phyloP scores from a whole-genome alignment of 2,329 filamentous ascomycete species.

The Trichoderma guizhouense region DNA sequence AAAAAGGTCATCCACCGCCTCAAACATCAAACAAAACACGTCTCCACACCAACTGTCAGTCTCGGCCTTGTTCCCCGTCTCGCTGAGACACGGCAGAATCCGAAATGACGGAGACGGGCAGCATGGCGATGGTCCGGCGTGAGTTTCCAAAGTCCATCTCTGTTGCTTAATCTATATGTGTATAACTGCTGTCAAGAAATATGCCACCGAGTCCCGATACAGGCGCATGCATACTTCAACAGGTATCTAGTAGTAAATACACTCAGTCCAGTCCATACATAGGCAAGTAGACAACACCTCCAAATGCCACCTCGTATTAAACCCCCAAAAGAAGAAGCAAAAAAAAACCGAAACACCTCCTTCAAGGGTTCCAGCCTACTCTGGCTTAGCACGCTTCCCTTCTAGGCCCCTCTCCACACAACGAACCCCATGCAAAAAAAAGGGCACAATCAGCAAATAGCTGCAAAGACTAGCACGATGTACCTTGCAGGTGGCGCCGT shows the following conservation, averaged over 20 bases:
- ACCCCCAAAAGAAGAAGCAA: neutral
- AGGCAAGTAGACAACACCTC: neutral
- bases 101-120: neutral
- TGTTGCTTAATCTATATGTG: neutral
- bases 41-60: neutral
- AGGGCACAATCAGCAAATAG: neutral
- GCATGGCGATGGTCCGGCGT: neutral
- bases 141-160: neutral
- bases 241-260: too few species aligned
- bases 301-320: neutral
- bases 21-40: neutral
- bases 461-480: constrained; percentile 1
- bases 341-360: neutral
- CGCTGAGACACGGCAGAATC: neutral
- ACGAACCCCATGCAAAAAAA: neutral
- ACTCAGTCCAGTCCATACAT: neutral
- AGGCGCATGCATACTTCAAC: neutral
- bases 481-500: constrained; percentile 13
- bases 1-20: neutral
- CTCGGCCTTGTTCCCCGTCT: neutral
- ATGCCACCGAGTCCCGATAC: neutral
- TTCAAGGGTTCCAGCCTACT: neutral
- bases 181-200: neutral
- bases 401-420: neutral
- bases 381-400: neutral